Percentiles rank a stretch among this genome's conserved stretches.
phyloP scores from a whole-genome alignment of 352 stramenopile species.

The Phytophthora melonis region DNA sequence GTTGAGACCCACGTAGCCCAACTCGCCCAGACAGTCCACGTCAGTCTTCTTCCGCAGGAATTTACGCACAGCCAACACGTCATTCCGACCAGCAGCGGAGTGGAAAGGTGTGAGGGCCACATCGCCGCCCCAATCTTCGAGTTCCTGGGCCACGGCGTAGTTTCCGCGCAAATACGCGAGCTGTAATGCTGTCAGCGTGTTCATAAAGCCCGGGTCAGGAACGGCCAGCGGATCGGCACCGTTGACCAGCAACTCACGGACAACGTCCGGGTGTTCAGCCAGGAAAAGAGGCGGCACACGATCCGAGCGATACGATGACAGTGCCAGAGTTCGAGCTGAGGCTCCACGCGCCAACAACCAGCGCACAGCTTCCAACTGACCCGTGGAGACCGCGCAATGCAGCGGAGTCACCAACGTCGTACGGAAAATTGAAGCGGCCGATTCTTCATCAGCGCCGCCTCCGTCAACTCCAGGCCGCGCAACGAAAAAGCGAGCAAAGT shows the following conservation, averaged over 20 bases:
- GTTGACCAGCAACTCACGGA: conserved; percentile 67
- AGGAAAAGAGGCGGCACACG: conserved; percentile 82
- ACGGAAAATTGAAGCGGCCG: conserved; percentile 80
- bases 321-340: conserved; percentile 55
- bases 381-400: conserved; percentile 80
- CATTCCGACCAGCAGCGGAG: conserved; percentile 64
- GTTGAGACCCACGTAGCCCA: conserved; percentile 85
- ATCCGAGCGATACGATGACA: conserved; percentile 77
- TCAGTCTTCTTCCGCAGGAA: conserved; percentile 68
- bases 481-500: conserved; percentile 82
- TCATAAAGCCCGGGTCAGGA: conserved; percentile 82
- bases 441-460: conserved; percentile 60
- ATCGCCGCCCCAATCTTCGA: conserved; percentile 85
- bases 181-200: conserved; percentile 83
- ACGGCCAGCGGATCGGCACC: conserved; percentile 73
- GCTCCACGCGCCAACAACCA: conserved; percentile 77
- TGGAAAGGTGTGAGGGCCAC: conserved; percentile 86
- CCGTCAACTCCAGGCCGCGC: conserved; percentile 45
- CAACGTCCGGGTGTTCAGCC: conserved; percentile 70
- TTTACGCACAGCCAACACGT: conserved; percentile 65
- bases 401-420: conserved; percentile 85
- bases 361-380: conserved; percentile 70
- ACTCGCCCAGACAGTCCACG: conserved; percentile 78
- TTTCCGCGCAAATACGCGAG: conserved; percentile 82
- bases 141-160: conserved; percentile 75